Conservation (phyloP, 306 rosid species). For the Quercus agrifolia region DNA sequence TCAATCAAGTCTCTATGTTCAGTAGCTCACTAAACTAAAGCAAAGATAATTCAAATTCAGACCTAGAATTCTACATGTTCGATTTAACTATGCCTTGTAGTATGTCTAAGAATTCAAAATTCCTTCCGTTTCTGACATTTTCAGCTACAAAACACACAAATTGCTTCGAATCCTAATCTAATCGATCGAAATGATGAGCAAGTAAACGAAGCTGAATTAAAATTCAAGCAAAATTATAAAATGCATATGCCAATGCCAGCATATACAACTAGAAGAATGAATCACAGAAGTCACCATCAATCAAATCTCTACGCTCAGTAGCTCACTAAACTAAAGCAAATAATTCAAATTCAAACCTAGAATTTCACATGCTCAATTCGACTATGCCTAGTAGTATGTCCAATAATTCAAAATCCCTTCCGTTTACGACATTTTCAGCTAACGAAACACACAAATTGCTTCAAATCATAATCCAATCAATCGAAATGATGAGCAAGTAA, state of each 20-base stretch:
- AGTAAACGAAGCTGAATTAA: background rate
- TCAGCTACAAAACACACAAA: background rate
- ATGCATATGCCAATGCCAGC: background rate
- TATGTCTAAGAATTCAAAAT: background rate
- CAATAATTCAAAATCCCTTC: background rate
- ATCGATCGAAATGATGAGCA: background rate
- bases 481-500: background rate
- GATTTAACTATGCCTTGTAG: background rate
- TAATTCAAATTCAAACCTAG: background rate
- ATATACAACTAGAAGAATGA: constrained; percentile 9
- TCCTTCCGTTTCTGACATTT: background rate
- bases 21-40: background rate
- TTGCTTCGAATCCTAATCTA: background rate
- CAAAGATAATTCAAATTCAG: too few relatives aligned
- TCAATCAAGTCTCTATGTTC: background rate
- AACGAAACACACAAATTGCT: constrained; percentile 3
- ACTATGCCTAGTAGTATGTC: background rate
- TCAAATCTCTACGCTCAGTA: background rate
- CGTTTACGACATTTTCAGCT: background rate
- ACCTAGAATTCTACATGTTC: background rate
- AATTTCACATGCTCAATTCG: background rate
- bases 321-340: background rate
- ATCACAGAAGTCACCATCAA: background rate
- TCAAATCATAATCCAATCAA: background rate
- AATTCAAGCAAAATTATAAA: background rate